Evolutionary conservation across 176 grass and related monocot species (phyloP), one percentile per base, ranked within the genome.

Genomic region (Microstegium vimineum): DNA sequence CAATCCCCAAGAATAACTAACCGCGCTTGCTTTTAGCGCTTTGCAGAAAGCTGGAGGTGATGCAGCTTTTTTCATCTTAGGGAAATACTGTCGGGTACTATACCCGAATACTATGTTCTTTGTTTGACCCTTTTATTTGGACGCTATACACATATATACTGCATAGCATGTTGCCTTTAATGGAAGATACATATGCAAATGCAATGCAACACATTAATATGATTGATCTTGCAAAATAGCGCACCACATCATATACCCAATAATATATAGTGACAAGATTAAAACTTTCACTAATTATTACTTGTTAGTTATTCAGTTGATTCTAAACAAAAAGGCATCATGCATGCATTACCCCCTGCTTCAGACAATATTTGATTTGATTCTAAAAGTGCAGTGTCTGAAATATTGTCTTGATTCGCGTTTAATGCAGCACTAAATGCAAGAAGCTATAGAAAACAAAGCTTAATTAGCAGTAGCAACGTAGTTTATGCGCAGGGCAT

Each of bases 1-100:
- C 83, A 36, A n/a, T 27, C 41, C 78, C 87, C 87, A 28, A 89
- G 73, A 66, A 89, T 86, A 89, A 89, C 87, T 81, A 89, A 89
- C 87, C 78, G 62, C 75, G 77, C 71, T 35, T 71, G 71, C 87
- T 57, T 89, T 88, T 69, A 73, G 62, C 59, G 72, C 87, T 89
- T 82, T 89, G 83, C 43, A 82, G 28, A 72, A 87, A 78, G 80
- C 87, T 66, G n/a, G 54, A 28, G 77, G 31, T 2, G 25, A n/a
- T 70, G 82, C 83, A 82, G 49, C 78, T 51, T 89, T 85, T 70
- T 85, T 77, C 71, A 73, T 85, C 79, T 73, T 45, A 35, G 35
- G 78, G 83, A 89, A 89, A 77, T 73, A 77, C 88, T 90, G 88
- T 90, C 87, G 87, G 72, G 47, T 18, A 51, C 47, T 17, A 51